Evolutionary conservation across 2,329 filamentous ascomycete genomes (phyloP).

Genomic region (Penicillium glabrum): DNA sequence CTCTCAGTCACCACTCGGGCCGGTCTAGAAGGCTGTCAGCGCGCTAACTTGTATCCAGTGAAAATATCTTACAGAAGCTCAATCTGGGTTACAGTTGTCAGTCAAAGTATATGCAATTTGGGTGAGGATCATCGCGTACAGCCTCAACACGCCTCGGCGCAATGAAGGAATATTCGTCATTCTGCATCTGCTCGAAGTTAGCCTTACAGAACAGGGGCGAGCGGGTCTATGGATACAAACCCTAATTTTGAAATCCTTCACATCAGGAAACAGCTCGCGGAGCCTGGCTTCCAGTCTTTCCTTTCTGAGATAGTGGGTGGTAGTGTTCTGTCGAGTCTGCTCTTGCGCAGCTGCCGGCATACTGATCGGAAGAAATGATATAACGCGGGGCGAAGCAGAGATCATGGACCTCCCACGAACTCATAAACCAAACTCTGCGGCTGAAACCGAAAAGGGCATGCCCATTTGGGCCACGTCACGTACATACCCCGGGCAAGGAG

Average conservation of each 20-base stretch:
- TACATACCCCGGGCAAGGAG: neutral
- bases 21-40: neutral
- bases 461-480: neutral
- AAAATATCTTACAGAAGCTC: slow-evolving; percentile 5
- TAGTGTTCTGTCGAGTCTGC: neutral
- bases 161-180: slow-evolving; percentile 19
- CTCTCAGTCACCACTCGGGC: neutral
- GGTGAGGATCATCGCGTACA: slow-evolving; percentile 6
- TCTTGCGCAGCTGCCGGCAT: slow-evolving; percentile 1
- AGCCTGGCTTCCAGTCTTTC: slow-evolving; percentile 18
- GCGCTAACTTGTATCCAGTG: neutral
- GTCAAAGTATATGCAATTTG: neutral
- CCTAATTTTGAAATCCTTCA: slow-evolving; percentile 19
- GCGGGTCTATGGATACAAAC: slow-evolving; percentile 7
- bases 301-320: slow-evolving; percentile 6
- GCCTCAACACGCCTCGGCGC: slow-evolving; percentile 19
- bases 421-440: neutral
- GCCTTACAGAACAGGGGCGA: neutral
- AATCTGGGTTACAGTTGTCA: slow-evolving; percentile 3
- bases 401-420: neutral
- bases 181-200: slow-evolving; percentile 9
- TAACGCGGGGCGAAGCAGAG: neutral
- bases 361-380: neutral
- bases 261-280: slow-evolving; percentile 18
- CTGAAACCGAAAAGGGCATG: neutral